Conservation (phyloP, 1,284 basidiomycete genomes). For the Leccinum solheimii region DNA sequence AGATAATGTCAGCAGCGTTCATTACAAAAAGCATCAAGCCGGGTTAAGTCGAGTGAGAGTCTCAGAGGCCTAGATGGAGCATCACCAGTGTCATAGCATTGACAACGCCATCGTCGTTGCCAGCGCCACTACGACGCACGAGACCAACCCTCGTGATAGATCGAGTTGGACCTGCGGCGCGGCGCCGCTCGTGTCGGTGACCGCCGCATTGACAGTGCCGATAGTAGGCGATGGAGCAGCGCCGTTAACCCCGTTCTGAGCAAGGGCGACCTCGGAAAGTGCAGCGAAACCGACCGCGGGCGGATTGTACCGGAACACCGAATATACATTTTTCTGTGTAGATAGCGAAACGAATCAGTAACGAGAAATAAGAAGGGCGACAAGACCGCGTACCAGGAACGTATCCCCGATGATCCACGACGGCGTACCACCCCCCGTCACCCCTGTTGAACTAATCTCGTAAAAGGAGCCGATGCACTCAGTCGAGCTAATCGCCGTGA, state of each 20-base stretch:
- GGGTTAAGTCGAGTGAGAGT: not conserved
- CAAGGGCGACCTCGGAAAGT: constrained; percentile 35
- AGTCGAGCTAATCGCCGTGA: constrained; percentile 36
- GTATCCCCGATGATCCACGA: constrained; percentile 55
- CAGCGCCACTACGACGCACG: not conserved
- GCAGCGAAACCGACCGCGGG: constrained; percentile 53
- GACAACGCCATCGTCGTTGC: not conserved
- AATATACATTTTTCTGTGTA: constrained; percentile 55
- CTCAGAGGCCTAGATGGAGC: not conserved
- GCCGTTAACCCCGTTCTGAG: constrained; percentile 34
- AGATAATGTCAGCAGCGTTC: not conserved
- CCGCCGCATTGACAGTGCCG: constrained; percentile 25
- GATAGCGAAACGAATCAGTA: not conserved
- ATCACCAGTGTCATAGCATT: not conserved
- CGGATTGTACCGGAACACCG: constrained; percentile 50
- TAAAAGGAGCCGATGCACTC: constrained; percentile 52
- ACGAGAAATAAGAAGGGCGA: not conserved
- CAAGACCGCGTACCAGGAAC: constrained; percentile 41
- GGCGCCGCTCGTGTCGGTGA: constrained; percentile 16
- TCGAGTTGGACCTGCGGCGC: not conserved
- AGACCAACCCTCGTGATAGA: not conserved
- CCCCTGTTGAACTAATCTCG: constrained; percentile 34
- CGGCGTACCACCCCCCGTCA: constrained; percentile 21
- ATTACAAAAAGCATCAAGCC: not conserved
- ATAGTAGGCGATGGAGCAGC: constrained; percentile 37